These are phyloP conservation scores for Nannizziopsis barbatae DNA, from an alignment of 2,329 filamentous ascomycete species.

Conservation along the genomic window DNA sequence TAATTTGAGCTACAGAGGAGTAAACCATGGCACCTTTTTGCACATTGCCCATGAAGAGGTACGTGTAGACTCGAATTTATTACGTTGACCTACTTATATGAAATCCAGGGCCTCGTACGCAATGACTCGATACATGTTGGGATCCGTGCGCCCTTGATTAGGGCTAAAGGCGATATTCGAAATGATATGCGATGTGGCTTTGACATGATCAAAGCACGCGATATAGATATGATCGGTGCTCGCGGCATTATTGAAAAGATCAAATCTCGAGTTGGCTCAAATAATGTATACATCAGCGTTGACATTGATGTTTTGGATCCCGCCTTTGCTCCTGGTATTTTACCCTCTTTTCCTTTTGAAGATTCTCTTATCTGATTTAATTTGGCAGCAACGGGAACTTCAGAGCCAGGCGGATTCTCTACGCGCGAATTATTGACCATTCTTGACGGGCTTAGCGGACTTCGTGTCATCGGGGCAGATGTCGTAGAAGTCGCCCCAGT, in stretches of 20 bases:
- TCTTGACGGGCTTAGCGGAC: conserved; percentile 61
- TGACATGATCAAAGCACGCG: conserved; percentile 65
- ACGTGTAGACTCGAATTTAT: conserved; percentile 68
- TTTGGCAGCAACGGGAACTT: conserved; percentile 55
- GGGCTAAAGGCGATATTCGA: conserved; percentile 40
- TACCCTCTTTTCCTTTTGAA: neutral
- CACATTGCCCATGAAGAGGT: conserved; percentile 76
- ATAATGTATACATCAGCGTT: conserved; percentile 71
- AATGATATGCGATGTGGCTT: conserved; percentile 62
- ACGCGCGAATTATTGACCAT: conserved; percentile 78
- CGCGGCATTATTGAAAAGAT: conserved; percentile 60
- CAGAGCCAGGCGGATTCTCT: conserved; percentile 84
- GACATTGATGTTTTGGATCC: conserved; percentile 76
- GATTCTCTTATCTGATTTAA: neutral
- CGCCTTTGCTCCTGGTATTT: conserved; percentile 49
- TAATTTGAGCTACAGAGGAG: conserved; percentile 48
- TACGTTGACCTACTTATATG: conserved; percentile 44
- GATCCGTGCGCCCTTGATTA: conserved; percentile 43
- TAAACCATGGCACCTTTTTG: conserved; percentile 87
- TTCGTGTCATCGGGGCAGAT: conserved; percentile 81
- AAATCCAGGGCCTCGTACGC: conserved; percentile 38
- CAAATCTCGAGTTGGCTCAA: conserved; percentile 59
- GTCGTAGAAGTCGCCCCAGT: conserved; percentile 80
- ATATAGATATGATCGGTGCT: conserved; percentile 72
- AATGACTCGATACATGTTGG: conserved; percentile 48